Conservation (phyloP, 1,284 basidiomycete genomes). For the Phenoliferia sp. region DNA sequence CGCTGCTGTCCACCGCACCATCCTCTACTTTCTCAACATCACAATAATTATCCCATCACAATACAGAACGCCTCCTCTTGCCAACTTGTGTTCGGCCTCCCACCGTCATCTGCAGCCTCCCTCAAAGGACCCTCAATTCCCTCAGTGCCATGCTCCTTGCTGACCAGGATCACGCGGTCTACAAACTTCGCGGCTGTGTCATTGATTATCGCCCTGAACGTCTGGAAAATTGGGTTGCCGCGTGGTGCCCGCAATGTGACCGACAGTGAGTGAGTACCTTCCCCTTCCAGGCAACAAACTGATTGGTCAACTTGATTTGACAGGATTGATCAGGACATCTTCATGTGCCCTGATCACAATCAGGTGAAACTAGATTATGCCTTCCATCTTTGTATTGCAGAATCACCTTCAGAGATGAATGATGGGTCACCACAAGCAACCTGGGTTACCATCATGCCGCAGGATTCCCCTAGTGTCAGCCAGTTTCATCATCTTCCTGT, state of each 20-base stretch:
- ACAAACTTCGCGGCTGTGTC: constrained; percentile 4
- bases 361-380: neutral
- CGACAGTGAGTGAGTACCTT: neutral
- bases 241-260: constrained; percentile 8
- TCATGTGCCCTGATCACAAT: neutral
- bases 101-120: neutral
- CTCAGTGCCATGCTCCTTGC: neutral
- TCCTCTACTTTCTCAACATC: neutral
- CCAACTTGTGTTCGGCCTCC: neutral
- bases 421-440: neutral
- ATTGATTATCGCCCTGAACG: neutral
- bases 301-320: no score
- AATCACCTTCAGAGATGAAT: neutral
- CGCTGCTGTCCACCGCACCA: no score
- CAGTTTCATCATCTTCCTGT: no score
- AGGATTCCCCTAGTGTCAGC: no score
- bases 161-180: neutral
- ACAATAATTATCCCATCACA: no score
- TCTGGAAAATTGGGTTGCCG: constrained; percentile 13
- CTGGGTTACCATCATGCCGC: neutral
- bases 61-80: neutral
- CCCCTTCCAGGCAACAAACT: neutral
- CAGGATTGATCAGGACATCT: neutral
- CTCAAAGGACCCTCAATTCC: neutral
- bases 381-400: neutral